These are phyloP conservation scores for Moringa oleifera DNA, from an alignment of 345 rosid species.

Conservation along the genomic window DNA sequence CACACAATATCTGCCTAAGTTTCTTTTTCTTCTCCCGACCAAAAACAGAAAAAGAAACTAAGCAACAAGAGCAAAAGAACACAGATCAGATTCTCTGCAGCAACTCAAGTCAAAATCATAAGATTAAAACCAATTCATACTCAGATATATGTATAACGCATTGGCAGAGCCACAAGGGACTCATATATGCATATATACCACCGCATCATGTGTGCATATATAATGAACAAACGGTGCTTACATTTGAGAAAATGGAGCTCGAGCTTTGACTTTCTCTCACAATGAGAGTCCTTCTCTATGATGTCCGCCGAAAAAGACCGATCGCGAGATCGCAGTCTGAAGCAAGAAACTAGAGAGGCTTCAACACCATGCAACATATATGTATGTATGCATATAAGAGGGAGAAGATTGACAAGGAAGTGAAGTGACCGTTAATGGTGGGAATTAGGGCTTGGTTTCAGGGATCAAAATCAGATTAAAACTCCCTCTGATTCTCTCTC, in stretches of 20 bases:
- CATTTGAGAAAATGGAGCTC: neutral
- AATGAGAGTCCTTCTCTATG: neutral
- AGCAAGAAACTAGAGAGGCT: neutral
- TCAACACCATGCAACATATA: neutral
- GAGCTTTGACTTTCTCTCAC: neutral
- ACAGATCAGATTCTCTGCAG: slow-evolving; percentile 21
- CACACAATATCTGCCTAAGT: slow-evolving; percentile 2
- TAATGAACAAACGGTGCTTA: neutral
- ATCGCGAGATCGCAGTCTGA: neutral
- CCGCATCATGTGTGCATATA: neutral
- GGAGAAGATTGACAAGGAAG: slow-evolving; percentile 4
- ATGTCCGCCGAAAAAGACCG: slow-evolving; percentile 7
- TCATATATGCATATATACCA: neutral
- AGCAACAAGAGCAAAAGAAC: slow-evolving; percentile 8
- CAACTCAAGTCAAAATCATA: slow-evolving; percentile 2
- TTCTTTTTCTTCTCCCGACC: slow-evolving; percentile 7
- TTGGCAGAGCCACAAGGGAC: neutral
- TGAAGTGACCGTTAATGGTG: slow-evolving; percentile 39
- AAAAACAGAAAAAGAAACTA: slow-evolving; percentile 11
- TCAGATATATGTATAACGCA: neutral
- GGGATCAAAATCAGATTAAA: slow-evolving; percentile 17
- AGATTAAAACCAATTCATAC: neutral
- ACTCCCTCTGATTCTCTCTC: slow-evolving; percentile 1
- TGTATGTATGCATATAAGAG: too few relatives aligned
- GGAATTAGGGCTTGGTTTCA: slow-evolving; percentile 26